Percentiles rank a stretch among this genome's conserved stretches.
These are phyloP conservation scores for Blastobotrys buckinghamii DNA, from an alignment of 1,139 yeast genomes.

Conservation along the genomic window DNA sequence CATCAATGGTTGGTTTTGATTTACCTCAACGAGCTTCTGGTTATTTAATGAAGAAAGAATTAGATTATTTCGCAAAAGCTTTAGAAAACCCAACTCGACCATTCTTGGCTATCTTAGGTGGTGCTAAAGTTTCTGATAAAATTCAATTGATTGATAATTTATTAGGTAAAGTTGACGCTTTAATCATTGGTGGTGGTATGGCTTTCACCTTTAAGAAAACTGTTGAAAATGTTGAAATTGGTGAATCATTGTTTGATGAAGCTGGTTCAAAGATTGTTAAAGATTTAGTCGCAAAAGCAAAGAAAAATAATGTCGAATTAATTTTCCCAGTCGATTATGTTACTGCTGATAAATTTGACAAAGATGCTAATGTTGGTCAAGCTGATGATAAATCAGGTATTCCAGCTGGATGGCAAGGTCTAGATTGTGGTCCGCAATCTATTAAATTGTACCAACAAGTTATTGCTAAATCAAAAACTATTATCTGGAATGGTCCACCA, in stretches of 20 bases:
- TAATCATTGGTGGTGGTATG: conserved; percentile 99
- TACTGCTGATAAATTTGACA: conserved; percentile 87
- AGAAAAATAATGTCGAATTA: conserved; percentile 85
- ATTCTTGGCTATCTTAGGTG: conserved; percentile 95
- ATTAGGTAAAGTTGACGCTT: conserved; percentile 85
- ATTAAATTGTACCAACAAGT: conserved; percentile 68
- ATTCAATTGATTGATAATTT: conserved; percentile 95
- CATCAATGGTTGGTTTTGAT: conserved; percentile 95
- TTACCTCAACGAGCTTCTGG: conserved; percentile 94
- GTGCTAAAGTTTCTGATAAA: conserved; percentile 98
- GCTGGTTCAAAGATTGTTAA: conserved; percentile 93
- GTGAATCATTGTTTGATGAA: conserved; percentile 82
- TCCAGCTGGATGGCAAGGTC: conserved; percentile 90
- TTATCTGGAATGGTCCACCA: conserved; percentile 99
- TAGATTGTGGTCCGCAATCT: conserved; percentile 89
- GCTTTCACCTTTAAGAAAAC: conserved; percentile 97
- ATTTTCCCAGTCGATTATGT: conserved; percentile 91
- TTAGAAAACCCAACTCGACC: conserved; percentile 96
- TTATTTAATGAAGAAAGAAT: conserved; percentile 94
- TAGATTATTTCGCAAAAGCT: conserved; percentile 94
- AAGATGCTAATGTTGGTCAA: conserved; percentile 75
- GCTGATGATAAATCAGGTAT: conserved; percentile 87
- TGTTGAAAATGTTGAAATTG: conserved; percentile 72
- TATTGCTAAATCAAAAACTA: conserved; percentile 88
- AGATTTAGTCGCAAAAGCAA: conserved; percentile 85